phyloP scores from a whole-genome alignment of 129 eudicot genomes.

The Flaveria linearis region DNA sequence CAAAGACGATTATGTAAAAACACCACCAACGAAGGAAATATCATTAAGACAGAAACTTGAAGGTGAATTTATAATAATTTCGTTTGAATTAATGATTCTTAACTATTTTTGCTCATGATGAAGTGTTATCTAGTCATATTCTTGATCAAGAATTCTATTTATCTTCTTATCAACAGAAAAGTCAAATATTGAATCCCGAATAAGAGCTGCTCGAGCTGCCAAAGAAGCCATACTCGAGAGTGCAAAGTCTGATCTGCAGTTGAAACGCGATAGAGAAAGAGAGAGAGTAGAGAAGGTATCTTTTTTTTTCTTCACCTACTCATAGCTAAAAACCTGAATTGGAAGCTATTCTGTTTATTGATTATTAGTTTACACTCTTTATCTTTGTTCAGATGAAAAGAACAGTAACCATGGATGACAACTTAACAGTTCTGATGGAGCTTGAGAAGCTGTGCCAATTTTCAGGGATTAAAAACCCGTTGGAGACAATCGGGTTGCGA shows the following conservation, averaged over 20 bases:
- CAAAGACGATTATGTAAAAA: constrained; percentile 26
- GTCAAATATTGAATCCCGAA: constrained; percentile 37
- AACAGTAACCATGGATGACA: constrained; percentile 37
- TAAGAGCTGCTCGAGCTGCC: constrained; percentile 44
- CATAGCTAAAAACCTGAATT: not conserved
- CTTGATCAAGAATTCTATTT: not conserved
- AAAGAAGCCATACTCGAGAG: constrained; percentile 40
- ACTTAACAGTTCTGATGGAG: constrained; percentile 33
- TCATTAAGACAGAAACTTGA: constrained; percentile 35
- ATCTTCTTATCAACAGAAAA: constrained; percentile 27
- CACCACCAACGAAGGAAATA: constrained; percentile 25
- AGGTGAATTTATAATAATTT: constrained; percentile 19
- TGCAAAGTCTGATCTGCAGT: constrained; percentile 42
- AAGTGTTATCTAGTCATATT: not conserved
- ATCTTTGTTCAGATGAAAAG: constrained; percentile 37
- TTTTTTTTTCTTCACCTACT: not conserved
- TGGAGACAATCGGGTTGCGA: constrained; percentile 34
- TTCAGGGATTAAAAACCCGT: constrained; percentile 35
- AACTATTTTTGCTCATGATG: not conserved
- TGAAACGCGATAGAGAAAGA: constrained; percentile 39
- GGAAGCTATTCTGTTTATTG: not conserved
- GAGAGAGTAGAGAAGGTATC: constrained; percentile 38
- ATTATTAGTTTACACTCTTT: not conserved
- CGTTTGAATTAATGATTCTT: not conserved
- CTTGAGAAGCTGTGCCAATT: constrained; percentile 39